phyloP scores from a whole-genome alignment of 345 rosid species.

The Camelina neglecta region DNA sequence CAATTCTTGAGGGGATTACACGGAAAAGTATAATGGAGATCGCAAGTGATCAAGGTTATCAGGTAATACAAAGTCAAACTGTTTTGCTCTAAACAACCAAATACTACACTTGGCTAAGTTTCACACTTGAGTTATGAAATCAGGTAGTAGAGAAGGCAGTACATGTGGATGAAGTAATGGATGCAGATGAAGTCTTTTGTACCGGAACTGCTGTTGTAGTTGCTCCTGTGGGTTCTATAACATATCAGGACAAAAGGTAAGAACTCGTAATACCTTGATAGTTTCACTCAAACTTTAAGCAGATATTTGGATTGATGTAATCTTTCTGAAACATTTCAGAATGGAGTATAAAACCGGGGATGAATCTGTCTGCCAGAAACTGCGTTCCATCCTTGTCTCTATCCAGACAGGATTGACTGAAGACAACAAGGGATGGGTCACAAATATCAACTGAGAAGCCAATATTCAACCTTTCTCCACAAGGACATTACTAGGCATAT shows the following conservation, averaged over 20 bases:
- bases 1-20: constrained; percentile 52
- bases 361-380: constrained; percentile 52
- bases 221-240: constrained; percentile 55
- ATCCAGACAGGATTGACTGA: constrained; percentile 70
- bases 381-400: constrained; percentile 65
- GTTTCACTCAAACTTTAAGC: constrained; percentile 7
- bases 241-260: constrained; percentile 54
- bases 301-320: constrained; percentile 24
- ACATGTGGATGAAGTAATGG: constrained; percentile 50
- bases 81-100: constrained; percentile 16
- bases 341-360: constrained; percentile 55
- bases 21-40: constrained; percentile 50
- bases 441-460: background rate
- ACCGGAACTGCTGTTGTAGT: constrained; percentile 64
- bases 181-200: constrained; percentile 64
- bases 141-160: constrained; percentile 55
- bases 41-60: constrained; percentile 51
- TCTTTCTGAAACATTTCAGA: constrained; percentile 49
- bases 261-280: background rate
- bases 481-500: background rate
- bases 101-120: background rate
- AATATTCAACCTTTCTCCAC: background rate
- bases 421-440: constrained; percentile 69
- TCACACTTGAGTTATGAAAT: constrained; percentile 14
- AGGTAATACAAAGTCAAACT: constrained; percentile 35